Base-by-base conservation (phyloP, 164 flowering plant genomes). In the Umbilicus rupestris region DNA sequence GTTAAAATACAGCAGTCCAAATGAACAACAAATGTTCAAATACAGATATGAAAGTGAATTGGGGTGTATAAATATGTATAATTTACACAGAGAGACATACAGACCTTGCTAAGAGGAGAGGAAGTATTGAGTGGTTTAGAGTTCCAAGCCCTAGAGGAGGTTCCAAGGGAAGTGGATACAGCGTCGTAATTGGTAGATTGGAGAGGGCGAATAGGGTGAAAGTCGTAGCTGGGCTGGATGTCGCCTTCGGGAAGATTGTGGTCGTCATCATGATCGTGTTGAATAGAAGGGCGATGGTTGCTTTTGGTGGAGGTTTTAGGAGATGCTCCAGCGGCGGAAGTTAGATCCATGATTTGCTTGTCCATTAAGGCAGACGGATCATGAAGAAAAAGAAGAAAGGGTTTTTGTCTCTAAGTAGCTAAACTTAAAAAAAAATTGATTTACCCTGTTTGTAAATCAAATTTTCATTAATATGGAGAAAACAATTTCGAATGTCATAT, bases 281-380 rank as follows among this genome's bases (percentile, higher is more conserved):
- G 69, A 15, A 70, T 82, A 39, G 78, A 79, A 35, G 37, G 37
- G 7, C 37, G 37, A 39, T 71, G 78, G 70, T 69, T 19, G 41
- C 1, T 76, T 65, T 7, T 68, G 68, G 69, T 72, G 3, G 87
- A 74, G n/a, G 45, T 16, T 46, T 42, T 42, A 5, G 52, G 50
- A 0, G 69, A 66, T 7, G 70, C 59, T 55, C 63, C 60, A 45
- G 76, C 80, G 6, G 88, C 58, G 41, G 64, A 26, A 7, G 65
- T 12, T 20, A 88, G 81, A 75, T 87, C 98, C 98, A 86, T 87
- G 75, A 93, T 80, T 80, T 93, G 93, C 78, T 92, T 93, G 77
- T 93, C 98, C 98, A 85, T 88, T 69, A 76, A 92, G 77, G 81
- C 81, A 76, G 92, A 77, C 65, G 90, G 67, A 76, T 84, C n/a